phyloP scores from a whole-genome alignment of 257 asterid genomes.

The Plantago elongata region DNA sequence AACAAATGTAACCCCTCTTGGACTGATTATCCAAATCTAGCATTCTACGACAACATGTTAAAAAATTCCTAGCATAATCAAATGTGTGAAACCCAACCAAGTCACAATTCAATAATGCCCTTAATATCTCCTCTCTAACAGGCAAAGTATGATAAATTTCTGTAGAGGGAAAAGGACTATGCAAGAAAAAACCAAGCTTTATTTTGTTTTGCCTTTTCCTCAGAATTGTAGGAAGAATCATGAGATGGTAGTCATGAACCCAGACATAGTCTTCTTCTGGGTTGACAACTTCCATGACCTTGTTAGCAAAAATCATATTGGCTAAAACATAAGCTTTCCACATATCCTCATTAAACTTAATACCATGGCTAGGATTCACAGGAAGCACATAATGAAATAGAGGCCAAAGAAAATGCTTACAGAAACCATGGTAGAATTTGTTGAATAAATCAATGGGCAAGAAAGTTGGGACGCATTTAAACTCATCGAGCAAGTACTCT shows the following conservation, averaged over 20 bases:
- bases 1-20: slow-evolving; percentile 49
- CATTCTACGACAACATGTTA: slow-evolving; percentile 58
- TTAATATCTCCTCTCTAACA: slow-evolving; percentile 50
- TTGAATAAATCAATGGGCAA: slow-evolving; percentile 33
- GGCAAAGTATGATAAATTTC: slow-evolving; percentile 52
- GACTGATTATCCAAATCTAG: slow-evolving; percentile 54
- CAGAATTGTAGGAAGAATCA: slow-evolving; percentile 49
- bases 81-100: slow-evolving; percentile 56
- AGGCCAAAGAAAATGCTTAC: slow-evolving; percentile 59
- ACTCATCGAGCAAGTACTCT: slow-evolving; percentile 32
- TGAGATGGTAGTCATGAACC: slow-evolving; percentile 54
- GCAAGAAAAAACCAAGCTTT: slow-evolving; percentile 51
- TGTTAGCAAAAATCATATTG: slow-evolving; percentile 47
- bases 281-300: slow-evolving; percentile 43
- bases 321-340: slow-evolving; percentile 55
- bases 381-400: slow-evolving; percentile 55
- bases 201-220: slow-evolving; percentile 34
- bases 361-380: slow-evolving; percentile 37
- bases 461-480: slow-evolving; percentile 52
- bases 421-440: slow-evolving; percentile 50
- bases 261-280: slow-evolving; percentile 54
- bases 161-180: slow-evolving; percentile 49
- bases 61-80: slow-evolving; percentile 60
- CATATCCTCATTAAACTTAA: slow-evolving; percentile 32
- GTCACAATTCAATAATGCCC: slow-evolving; percentile 51